phyloP scores from a whole-genome alignment of 768 basidiomycete genomes.

The Serendipita sp. region DNA sequence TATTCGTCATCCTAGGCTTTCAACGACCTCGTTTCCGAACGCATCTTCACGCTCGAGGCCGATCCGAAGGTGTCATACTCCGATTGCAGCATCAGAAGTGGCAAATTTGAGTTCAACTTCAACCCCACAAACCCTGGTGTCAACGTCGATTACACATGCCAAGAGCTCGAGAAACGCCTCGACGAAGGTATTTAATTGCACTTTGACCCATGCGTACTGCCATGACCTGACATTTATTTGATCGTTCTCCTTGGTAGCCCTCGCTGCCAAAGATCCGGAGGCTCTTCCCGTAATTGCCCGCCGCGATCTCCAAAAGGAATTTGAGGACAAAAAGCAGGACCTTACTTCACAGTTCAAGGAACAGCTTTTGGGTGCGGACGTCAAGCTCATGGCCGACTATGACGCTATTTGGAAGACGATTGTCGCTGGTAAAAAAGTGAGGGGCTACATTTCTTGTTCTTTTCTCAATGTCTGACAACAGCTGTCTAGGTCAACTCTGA shows the following conservation, averaged over 20 bases:
- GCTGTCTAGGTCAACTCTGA: background rate
- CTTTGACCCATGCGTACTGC: background rate
- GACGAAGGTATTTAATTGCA: background rate
- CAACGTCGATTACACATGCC: background rate
- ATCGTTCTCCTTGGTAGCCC: background rate
- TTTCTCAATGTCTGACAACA: background rate
- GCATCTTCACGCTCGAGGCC: background rate
- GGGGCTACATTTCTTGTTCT: background rate
- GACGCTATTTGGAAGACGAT: background rate
- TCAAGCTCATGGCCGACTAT: conserved; percentile 2
- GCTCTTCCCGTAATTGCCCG: background rate
- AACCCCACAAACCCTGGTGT: background rate
- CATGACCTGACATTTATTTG: background rate
- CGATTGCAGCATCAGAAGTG: background rate
- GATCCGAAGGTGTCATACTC: background rate
- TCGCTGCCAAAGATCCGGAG: background rate
- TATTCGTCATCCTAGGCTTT: background rate
- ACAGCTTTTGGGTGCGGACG: background rate
- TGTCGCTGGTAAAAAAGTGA: conserved; percentile 1
- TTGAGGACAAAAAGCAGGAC: background rate
- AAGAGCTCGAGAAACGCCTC: background rate
- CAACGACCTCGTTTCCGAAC: background rate
- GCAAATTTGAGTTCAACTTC: background rate
- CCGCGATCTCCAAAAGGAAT: background rate
- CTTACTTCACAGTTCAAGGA: background rate